Conservation (phyloP, 108 stramenopile species). For the Cylindrotheca closterium region DNA sequence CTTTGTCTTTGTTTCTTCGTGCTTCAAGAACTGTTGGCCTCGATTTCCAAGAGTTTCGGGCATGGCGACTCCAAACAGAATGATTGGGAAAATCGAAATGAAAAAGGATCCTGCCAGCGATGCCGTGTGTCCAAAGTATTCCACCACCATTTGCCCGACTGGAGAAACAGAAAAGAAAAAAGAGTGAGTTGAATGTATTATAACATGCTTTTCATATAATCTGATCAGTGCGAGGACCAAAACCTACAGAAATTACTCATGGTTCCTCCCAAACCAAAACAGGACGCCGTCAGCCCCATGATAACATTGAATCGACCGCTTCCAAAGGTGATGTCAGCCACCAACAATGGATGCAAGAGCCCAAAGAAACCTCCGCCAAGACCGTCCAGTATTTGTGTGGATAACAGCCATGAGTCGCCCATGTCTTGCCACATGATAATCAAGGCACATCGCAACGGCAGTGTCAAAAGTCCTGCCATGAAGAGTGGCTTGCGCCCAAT, state of each 20-base stretch:
- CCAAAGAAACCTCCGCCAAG: conserved; percentile 83
- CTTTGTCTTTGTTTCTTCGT: too few relatives aligned
- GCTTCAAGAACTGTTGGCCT: neutral
- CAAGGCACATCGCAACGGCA: conserved; percentile 81
- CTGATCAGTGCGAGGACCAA: neutral
- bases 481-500: conserved; percentile 80
- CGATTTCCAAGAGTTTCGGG: conserved; percentile 74
- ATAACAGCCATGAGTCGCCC: conserved; percentile 65
- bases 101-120: conserved; percentile 69
- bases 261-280: conserved; percentile 82
- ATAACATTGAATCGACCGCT: conserved; percentile 77
- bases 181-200: too few relatives aligned
- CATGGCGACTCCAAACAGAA: conserved; percentile 67
- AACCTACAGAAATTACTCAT: conserved; percentile 55
- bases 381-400: conserved; percentile 87
- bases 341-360: conserved; percentile 79
- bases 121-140: conserved; percentile 75
- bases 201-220: too few relatives aligned
- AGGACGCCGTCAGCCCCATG: conserved; percentile 78
- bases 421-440: conserved; percentile 85
- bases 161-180: neutral
- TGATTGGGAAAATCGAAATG: conserved; percentile 71
- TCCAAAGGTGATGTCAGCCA: conserved; percentile 88
- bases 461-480: conserved; percentile 64
- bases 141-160: conserved; percentile 77